phyloP scores from a whole-genome alignment of 106 monocot species.

The Dendrobium nobile region DNA sequence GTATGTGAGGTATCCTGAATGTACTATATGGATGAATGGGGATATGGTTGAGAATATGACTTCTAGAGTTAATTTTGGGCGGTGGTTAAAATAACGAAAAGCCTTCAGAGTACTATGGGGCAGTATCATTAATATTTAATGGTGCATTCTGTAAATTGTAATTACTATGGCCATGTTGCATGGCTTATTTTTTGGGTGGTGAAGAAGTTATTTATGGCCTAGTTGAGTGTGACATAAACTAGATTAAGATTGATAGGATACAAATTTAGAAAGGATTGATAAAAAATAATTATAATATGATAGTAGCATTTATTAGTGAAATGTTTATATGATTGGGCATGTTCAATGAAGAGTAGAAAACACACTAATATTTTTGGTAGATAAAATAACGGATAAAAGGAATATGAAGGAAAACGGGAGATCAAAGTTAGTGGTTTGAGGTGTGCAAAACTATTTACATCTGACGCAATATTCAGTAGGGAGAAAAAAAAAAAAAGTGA shows the following conservation, averaged over 20 bases:
- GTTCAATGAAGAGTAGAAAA: no score
- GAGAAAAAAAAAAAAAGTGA: background rate
- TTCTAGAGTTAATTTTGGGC: background rate
- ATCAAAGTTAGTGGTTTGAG: background rate
- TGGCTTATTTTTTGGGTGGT: background rate
- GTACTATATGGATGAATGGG: no score
- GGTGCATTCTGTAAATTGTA: background rate
- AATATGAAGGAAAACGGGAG: background rate
- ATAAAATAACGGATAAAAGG: background rate
- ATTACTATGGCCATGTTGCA: background rate
- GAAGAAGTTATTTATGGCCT: background rate
- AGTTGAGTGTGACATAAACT: no score
- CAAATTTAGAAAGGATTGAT: no score
- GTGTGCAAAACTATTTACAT: background rate
- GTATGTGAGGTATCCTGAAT: no score
- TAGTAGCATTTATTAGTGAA: no score
- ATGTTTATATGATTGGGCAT: no score
- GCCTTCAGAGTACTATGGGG: background rate
- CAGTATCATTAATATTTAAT: background rate
- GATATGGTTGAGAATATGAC: background rate
- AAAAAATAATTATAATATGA: no score
- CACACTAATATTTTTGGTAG: background rate
- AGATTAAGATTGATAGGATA: no score
- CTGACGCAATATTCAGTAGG: background rate
- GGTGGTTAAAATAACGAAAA: background rate